Evolutionary conservation across 805 yeast species (phyloP), one percentile per base, ranked within the genome.

Genomic region (Yamadazyma philogaea): DNA sequence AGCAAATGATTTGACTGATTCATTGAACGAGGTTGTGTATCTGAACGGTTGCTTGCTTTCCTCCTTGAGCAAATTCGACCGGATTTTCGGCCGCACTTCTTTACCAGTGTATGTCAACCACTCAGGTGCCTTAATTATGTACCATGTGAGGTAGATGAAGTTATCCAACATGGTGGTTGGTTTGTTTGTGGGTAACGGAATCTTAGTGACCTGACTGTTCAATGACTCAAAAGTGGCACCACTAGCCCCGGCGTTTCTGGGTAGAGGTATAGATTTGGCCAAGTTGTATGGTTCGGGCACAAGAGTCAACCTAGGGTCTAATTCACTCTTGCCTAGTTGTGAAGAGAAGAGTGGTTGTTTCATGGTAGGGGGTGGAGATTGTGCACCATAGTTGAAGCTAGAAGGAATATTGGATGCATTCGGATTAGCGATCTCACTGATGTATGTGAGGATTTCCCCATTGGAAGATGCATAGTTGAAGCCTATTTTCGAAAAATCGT

Each of bases 311-410:
- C 96, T 78, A 34, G 82, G 78, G 57, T 93, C 98, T 40, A 89
- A 63, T 16, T 75, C 67, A 0, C 97, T 87, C 53, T 79, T 84
- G 21, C 77, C 74, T 26, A 78, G 73, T 28, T 83, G 63, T 0
- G 96, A 83, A 5, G 96, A 76, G 57, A 93, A 91, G 38, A 93
- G 68, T 11, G 96, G 95, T 21, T 78, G 72, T 31, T 82, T 88
- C 32, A 77, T 76, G 15, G 77, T 76, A 3, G 84, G 79, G 6
- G 53, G 56, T 19, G 53, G 50, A 18, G 43, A 36, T 10, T 30
- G 33, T 35, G 48, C 57, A 22, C 45, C 45, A 30, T 42, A 46
- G 17, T 36, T 34, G 16, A 40, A 42, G 10, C 45, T 38, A 8
- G 51, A 43, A 19, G 54, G 49, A 19, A 46, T 40, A 12, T 44